Base-by-base conservation (phyloP, 1,139 yeast species). In the Kluyveromyces marxianus region DNA sequence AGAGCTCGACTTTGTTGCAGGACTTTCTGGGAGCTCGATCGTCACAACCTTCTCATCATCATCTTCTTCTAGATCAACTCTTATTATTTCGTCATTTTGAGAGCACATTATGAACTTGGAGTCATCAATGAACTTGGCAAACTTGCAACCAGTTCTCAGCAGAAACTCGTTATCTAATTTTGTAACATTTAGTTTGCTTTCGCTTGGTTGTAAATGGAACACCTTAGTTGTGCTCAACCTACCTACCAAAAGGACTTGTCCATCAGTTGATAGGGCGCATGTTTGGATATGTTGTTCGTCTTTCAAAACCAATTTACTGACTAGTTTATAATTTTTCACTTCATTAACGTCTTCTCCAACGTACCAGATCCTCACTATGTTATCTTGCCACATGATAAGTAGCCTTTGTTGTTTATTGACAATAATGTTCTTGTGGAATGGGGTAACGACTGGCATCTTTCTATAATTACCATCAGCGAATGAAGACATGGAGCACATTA, bases 251-350 rank as follows among this genome's bases (percentile, higher is more conserved):
- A 92, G 68, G 31, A 80, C 69, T 35, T 76, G 68, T 1, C 86
- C 94, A 53, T 79, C 80, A 25, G 75, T 72, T 31, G 88, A 83
- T 39, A 89, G 61, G n/a, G 80, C 74, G 44, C 84, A 88, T 42
- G 76, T 68, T 2, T 90, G 72, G 42, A 92, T 81, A 65, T 86
- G 85, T 55, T 88, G 97, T 42, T 87, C 95, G 54, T 83, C 95
- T 38, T 80, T 72, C 49, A 88, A 68, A 1, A 75, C 71, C 55
- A 89, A 63, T 62, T 85, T 86, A 43, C 84, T 71, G 8, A 86
- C 80, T 47, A 88, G 66, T 42, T 53, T 50, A 37, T 63, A 54
- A 39, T 53, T 64, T 31, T 62, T 63, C 14, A 59, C 70, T 10
- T 57, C 48, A 34, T 50, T 52, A 14, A 53, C 42, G 33, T 56